Conservation (phyloP, 148 eudicot species). For the Silene conica region DNA sequence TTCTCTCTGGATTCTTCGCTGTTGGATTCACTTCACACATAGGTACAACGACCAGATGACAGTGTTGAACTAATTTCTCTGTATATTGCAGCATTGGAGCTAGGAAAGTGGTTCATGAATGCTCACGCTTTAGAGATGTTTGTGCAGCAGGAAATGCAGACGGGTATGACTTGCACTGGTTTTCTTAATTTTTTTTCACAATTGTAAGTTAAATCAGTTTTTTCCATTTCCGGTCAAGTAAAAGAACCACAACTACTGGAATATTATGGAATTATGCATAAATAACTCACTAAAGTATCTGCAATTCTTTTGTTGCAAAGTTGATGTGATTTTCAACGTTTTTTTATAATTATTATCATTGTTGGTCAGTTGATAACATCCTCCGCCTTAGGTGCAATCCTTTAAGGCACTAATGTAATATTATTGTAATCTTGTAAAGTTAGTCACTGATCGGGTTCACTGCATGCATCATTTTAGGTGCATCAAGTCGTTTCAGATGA, state of each 20-base stretch:
- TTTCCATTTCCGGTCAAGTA: too few species aligned
- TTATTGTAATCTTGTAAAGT: not conserved
- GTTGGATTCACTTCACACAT: not conserved
- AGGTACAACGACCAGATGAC: not conserved
- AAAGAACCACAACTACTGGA: too few species aligned
- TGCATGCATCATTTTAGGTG: slow-evolving; percentile 39
- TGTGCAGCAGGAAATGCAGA: slow-evolving; percentile 56
- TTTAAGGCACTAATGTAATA: not conserved
- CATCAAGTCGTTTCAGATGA: slow-evolving; percentile 49
- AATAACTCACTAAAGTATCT: not conserved
- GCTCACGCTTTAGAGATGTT: slow-evolving; percentile 59
- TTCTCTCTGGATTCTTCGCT: not conserved
- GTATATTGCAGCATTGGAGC: slow-evolving; percentile 75
- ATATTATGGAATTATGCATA: not conserved
- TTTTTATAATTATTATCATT: too few species aligned
- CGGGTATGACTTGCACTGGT: slow-evolving; percentile 34
- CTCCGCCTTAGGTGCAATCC: not conserved
- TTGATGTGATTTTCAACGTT: not conserved
- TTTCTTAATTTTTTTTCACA: not conserved
- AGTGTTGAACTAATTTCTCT: not conserved
- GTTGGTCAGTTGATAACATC: not conserved
- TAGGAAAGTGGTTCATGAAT: slow-evolving; percentile 54
- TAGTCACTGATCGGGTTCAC: not conserved
- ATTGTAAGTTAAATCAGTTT: too few species aligned
- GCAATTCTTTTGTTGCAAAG: not conserved